Conservation (phyloP, 306 rosid species). For the Gynostemma pentaphyllum region DNA sequence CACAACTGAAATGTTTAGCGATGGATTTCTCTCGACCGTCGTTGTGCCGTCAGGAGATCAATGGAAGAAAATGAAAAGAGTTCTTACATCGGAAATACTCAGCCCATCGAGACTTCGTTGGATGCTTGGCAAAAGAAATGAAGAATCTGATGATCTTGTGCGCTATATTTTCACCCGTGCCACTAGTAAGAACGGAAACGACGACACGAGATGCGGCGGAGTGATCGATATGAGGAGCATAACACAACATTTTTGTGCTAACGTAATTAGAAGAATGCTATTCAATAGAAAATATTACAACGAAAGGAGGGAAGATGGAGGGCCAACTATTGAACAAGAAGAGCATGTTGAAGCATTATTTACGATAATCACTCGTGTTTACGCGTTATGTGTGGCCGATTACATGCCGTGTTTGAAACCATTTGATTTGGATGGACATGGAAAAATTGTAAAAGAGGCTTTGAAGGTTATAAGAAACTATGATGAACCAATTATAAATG, state of each 20-base stretch:
- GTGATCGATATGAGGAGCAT: not conserved
- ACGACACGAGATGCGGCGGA: not conserved
- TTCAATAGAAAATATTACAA: not conserved
- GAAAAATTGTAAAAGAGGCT: not conserved
- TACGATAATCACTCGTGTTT: not conserved
- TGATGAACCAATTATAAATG: not conserved
- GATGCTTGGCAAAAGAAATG: not conserved
- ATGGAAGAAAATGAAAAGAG: not conserved
- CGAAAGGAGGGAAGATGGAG: not conserved
- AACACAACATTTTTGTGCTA: not conserved
- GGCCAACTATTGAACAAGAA: not conserved
- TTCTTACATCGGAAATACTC: not conserved
- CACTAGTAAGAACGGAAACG: accelerated
- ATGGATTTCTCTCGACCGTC: not conserved
- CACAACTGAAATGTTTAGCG: not conserved
- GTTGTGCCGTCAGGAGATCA: not conserved
- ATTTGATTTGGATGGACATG: not conserved
- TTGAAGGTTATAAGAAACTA: not conserved
- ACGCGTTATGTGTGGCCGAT: not conserved
- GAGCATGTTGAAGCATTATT: not conserved
- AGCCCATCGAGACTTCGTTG: not conserved
- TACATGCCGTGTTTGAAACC: not conserved
- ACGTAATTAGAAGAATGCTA: not conserved
- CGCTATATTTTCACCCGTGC: not conserved
- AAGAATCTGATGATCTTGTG: not conserved